Base-by-base conservation (phyloP, 176 grass and related monocot species). In the Phoenix roebelenii region DNA sequence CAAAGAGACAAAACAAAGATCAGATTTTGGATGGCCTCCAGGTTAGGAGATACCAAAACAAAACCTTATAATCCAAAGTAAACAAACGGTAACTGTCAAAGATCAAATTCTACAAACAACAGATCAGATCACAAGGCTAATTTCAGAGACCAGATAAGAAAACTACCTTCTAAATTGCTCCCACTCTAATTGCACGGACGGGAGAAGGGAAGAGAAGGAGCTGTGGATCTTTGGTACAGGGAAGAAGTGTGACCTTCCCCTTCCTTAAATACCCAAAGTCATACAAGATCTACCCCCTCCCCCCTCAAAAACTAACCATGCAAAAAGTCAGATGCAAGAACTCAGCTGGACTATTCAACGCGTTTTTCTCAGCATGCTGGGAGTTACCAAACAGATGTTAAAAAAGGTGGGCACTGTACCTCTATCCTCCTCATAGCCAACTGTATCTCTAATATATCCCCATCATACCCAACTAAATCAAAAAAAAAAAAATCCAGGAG, bases 261-360 rank as follows among this genome's bases (percentile, higher is more conserved):
- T 17, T 60, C 28, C 58, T 60, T 60, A 60, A 60, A 60, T 60
- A 60, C 58, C 58, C 58, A 35, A 35, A 60, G 12, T 26, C 58
- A 16, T 3, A 26, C 17, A 35, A 18, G 58, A 35, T 35, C 16
- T 30, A 59, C 16, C 58, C 28, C 28, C 3, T 30, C 24, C 16
- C n/a, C 0, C 16, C 15, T 60, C 23, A 19, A 15, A 5, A 60
- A 60, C 7, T 18, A 35, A 32, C 14, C 23, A 16, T 16, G 57
- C 15, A 44, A 58, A 26, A 25, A 7, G 58, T 30, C 23, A 30
- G 58, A 25, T 18, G 25, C 6, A 30, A 35, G 26, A 60, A 4
- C 58, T 30, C 15, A 35, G 58, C 25, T 60, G 58, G 58, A 17
- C 4, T 60, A n/a, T 7, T 18, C 25, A 18, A 60, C 58, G 18